Conservation (phyloP, 1,139 yeast genomes). For the Torulaspora pretoriensis region DNA sequence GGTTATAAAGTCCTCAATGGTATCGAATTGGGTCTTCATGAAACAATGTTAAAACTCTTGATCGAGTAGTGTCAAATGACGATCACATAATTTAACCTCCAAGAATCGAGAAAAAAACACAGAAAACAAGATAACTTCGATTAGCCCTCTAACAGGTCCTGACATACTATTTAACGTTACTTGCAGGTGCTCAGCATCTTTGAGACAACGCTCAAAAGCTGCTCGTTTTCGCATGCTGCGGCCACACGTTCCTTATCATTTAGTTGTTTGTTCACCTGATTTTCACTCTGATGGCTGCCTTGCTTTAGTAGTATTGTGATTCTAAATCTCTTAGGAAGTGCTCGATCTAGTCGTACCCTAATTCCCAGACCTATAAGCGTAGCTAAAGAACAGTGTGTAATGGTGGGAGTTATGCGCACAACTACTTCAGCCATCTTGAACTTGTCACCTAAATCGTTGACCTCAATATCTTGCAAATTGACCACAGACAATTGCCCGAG, state of each 20-base stretch:
- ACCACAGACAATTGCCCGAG: constrained; percentile 94
- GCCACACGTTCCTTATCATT: constrained; percentile 97
- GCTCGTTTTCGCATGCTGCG: constrained; percentile 98
- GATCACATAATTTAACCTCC: too few species aligned
- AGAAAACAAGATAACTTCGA: background rate
- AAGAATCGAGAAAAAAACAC: background rate
- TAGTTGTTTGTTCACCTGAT: constrained; percentile 91
- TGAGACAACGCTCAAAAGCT: constrained; percentile 77
- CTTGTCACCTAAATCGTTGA: constrained; percentile 51
- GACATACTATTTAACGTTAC: constrained; percentile 1
- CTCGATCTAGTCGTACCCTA: constrained; percentile 83
- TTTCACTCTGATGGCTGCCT: constrained; percentile 94
- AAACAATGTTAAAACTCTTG: background rate
- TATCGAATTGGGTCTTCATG: background rate
- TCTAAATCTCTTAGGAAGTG: constrained; percentile 81
- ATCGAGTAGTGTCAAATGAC: too few species aligned
- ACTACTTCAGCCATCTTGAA: constrained; percentile 66
- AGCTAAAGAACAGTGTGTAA: constrained; percentile 95
- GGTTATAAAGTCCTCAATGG: background rate
- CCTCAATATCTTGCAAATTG: constrained; percentile 72
- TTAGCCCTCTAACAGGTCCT: too few species aligned
- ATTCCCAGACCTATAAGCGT: constrained; percentile 94
- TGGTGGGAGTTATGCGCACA: constrained; percentile 91
- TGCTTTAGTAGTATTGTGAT: constrained; percentile 75
- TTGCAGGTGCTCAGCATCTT: constrained; percentile 86